phyloP scores from a whole-genome alignment of 176 grass and related monocot species.

The Raddia distichophylla region DNA sequence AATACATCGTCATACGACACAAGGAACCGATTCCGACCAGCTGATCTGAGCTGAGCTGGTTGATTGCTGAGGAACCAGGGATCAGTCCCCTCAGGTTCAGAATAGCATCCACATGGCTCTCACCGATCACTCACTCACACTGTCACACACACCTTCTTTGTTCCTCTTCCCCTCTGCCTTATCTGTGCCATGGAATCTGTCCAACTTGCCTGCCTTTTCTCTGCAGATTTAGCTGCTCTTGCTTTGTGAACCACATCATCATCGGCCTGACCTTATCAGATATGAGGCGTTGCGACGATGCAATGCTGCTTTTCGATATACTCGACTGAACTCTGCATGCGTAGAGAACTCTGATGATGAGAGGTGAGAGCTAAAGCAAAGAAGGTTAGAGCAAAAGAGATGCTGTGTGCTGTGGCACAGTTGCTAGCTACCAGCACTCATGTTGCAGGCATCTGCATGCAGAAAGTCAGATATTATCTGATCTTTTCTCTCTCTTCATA shows the following conservation, averaged over 20 bases:
- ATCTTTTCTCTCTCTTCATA: background rate
- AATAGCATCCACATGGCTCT: slow-evolving; percentile 45
- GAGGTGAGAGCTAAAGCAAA: slow-evolving; percentile 7
- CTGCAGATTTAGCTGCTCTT: slow-evolving; percentile 40
- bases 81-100: slow-evolving; percentile 47
- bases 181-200: slow-evolving; percentile 46
- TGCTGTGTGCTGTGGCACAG: slow-evolving; percentile 25
- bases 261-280: slow-evolving; percentile 41
- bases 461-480: slow-evolving; percentile 45
- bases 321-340: slow-evolving; percentile 10
- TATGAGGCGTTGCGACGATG: slow-evolving; percentile 37
- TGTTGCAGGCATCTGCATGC: slow-evolving; percentile 45
- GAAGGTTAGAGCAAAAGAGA: slow-evolving; percentile 36
- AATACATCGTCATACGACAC: slow-evolving; percentile 18
- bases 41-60: slow-evolving; percentile 2
- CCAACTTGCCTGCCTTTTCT: slow-evolving; percentile 48
- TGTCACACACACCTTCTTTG: background rate
- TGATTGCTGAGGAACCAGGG: slow-evolving; percentile 28
- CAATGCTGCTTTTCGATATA: slow-evolving; percentile 41
- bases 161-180: slow-evolving; percentile 15
- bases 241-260: slow-evolving; percentile 37
- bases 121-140: slow-evolving; percentile 34
- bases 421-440: slow-evolving; percentile 45
- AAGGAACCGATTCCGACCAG: slow-evolving; percentile 37
- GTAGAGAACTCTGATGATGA: slow-evolving; percentile 16